Evolutionary conservation across 768 basidiomycete genomes (phyloP), one percentile per base, ranked within the genome.

Genomic region (Daedaleopsis sinensis): DNA sequence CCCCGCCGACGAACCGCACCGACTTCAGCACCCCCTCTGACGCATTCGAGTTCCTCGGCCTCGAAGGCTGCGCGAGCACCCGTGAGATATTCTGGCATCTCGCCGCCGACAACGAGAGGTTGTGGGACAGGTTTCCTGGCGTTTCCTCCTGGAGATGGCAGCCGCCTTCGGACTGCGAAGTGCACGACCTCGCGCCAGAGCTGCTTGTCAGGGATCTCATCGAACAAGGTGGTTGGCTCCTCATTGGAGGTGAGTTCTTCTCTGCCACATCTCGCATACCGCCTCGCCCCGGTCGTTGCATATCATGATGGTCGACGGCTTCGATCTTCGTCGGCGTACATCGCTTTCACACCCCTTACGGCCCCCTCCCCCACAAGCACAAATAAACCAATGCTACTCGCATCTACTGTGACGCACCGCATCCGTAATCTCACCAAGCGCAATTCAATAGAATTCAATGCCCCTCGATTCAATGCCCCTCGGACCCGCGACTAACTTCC

Each of bases 141-240:
- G 84, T 82, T 9, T 74, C 79, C 37, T 79, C 81, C 1, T 88
- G 82, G 71, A 70, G 72, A 52, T 89, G 87, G 88, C 67, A 73
- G 0, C 84, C 86, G 2, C 77, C 79, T 6, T 66, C 74, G 15
- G 59, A 65, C 9, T 88, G 87, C 65, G 67, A 76, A 1, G 66
- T 83, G 36, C 73, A 74, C 12, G 76, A 77, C 13, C 72, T 85
- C 58, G 68, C 78, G 55, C 69, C 74, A 16, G 78, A 76, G 42
- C 73, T 72, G 11, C 72, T 90, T 50, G 76, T 90, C 46, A 76
- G 73, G 58, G 80, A 87, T 62, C 72, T 90, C 68, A 86, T 88
- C 15, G 82, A 88, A 67, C 76, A 83, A n/a, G 88, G 88, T 13
- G 88, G 88, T 2, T 90, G 88, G 88, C 74, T 89, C 16, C 65